phyloP scores from a whole-genome alignment of 192 early-diverging fungal species.

The Linnemannia elongata region DNA sequence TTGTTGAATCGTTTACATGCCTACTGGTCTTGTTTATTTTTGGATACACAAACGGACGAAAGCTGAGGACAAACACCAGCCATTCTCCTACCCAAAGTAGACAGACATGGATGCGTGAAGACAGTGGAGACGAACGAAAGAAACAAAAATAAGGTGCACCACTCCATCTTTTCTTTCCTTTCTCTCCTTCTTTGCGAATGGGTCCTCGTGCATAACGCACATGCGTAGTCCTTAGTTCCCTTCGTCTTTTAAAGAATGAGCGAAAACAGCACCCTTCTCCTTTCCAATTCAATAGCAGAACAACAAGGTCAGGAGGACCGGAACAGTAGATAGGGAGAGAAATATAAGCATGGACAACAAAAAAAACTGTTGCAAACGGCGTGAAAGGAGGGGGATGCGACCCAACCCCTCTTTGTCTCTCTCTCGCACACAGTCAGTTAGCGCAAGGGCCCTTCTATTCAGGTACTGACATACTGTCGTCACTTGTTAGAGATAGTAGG shows the following conservation, averaged over 20 bases:
- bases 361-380: no score
- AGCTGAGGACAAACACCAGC: neutral
- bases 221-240: neutral
- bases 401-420: neutral
- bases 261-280: neutral
- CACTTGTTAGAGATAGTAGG: no score
- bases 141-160: neutral
- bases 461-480: neutral
- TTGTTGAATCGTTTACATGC: neutral
- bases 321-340: no score
- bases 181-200: neutral
- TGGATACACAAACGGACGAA: neutral
- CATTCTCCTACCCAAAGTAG: no score
- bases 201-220: neutral
- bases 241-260: neutral
- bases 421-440: neutral
- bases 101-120: neutral
- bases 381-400: no score
- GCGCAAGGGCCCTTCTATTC: neutral
- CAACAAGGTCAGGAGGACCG: no score
- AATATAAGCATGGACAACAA: no score
- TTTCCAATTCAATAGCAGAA: neutral
- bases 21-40: neutral
- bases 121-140: neutral
- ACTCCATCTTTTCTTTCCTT: neutral